A percentile compares a stretch with the other conserved stretches of the same genome.
Conservation (phyloP, 805 yeast species). For the Saccharomycopsis fodiens region DNA sequence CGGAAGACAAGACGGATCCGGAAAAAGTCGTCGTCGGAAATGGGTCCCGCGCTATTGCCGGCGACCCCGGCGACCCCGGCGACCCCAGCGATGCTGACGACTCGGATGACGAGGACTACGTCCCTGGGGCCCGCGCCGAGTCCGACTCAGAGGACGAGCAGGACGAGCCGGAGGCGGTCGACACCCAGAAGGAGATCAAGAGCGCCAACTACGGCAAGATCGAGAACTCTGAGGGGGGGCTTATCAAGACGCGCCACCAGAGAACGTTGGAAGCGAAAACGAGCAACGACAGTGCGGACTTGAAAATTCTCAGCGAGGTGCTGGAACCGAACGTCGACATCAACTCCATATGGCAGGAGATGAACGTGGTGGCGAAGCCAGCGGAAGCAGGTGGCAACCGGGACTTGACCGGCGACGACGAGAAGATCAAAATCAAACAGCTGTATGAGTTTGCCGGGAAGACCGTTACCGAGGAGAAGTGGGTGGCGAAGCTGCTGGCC, state of each 20-base stretch:
- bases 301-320: slow-evolving; percentile 22
- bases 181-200: slow-evolving; percentile 21
- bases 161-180: slow-evolving; percentile 14
- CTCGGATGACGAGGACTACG: not conserved
- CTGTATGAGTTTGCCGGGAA: slow-evolving; percentile 89
- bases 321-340: slow-evolving; percentile 34
- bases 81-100: no score
- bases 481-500: slow-evolving; percentile 70
- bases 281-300: slow-evolving; percentile 26
- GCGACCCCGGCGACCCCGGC: no score
- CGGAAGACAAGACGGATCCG: no score
- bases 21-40: no score
- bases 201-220: slow-evolving; percentile 41
- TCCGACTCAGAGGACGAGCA: not conserved
- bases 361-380: slow-evolving; percentile 30
- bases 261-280: slow-evolving; percentile 34
- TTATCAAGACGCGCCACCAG: slow-evolving; percentile 64
- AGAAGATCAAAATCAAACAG: slow-evolving; percentile 63
- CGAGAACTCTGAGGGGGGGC: slow-evolving; percentile 52
- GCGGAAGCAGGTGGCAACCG: slow-evolving; percentile 10
- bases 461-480: slow-evolving; percentile 64
- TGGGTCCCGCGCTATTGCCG: no score
- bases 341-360: slow-evolving; percentile 46
- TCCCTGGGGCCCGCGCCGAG: not conserved
- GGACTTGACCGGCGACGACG: slow-evolving; percentile 26